Conservation (phyloP, 345 rosid species). For the Erysimum cheiranthoides region DNA sequence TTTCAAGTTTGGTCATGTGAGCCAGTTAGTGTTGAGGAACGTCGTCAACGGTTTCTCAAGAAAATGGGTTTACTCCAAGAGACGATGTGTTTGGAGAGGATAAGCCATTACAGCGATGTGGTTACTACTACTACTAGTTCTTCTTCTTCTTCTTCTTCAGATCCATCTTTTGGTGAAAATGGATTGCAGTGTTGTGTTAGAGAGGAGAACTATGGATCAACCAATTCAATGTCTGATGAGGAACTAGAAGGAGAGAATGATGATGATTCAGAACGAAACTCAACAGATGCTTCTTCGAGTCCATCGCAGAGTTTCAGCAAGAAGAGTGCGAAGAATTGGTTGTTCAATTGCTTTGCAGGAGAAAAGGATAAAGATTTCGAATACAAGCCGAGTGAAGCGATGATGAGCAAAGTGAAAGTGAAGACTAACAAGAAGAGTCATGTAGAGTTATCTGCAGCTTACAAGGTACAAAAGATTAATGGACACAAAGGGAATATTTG, state of each 20-base stretch:
- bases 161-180: slow-evolving; percentile 40
- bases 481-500: slow-evolving; percentile 80
- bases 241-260: slow-evolving; percentile 32
- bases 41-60: slow-evolving; percentile 60
- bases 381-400: slow-evolving; percentile 15
- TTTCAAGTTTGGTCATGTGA: slow-evolving; percentile 63
- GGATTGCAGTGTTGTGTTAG: slow-evolving; percentile 47
- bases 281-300: slow-evolving; percentile 15
- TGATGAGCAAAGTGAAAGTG: slow-evolving; percentile 58
- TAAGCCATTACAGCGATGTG: slow-evolving; percentile 55
- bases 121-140: slow-evolving; percentile 33
- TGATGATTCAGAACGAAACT: slow-evolving; percentile 27
- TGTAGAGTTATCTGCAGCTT: slow-evolving; percentile 75
- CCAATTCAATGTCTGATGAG: slow-evolving; percentile 57
- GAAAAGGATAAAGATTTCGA: slow-evolving; percentile 6
- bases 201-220: slow-evolving; percentile 52
- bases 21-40: slow-evolving; percentile 69
- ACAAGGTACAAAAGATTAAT: slow-evolving; percentile 61
- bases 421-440: slow-evolving; percentile 64
- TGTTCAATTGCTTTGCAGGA: slow-evolving; percentile 58
- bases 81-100: slow-evolving; percentile 49
- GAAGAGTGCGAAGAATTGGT: slow-evolving; percentile 52
- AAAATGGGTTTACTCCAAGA: slow-evolving; percentile 58
- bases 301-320: slow-evolving; percentile 33
- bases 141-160: slow-evolving; percentile 43